Evolutionary conservation across 1,284 basidiomycete genomes (phyloP), one percentile per base, ranked within the genome.

Genomic region (Pholiota adiposa): DNA sequence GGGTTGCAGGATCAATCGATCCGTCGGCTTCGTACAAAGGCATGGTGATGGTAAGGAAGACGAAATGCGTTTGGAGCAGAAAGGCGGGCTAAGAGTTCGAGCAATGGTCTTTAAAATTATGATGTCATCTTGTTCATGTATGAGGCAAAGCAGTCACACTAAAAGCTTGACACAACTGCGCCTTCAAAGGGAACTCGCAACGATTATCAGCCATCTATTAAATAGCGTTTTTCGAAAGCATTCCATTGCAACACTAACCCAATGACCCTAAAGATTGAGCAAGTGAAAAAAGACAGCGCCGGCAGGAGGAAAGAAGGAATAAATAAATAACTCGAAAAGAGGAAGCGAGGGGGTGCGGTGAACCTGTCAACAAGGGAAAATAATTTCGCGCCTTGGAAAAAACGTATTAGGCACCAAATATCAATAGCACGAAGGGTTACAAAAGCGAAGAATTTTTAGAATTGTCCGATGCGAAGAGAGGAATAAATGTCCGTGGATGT

Each of bases 341-440:
- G 18, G 27, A 21, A 56, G 57, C 49, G 54, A 34, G 56, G 33
- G 41, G 58, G 57, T 19, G 14, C 25, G 41, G 59, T 68, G 67
- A 70, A 69, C 65, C 66, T 67, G 64, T 63, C 64, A 65, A 64
- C 31, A 58, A 65, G 56, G 62, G 64, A 63, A 46, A 67, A 67
- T 54, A 63, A 69, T 69, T 70, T 69, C 67, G 66, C 65, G 56
- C 60, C 67, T 57, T 61, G 55, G 63, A 69, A 72, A 54, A 69
- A 70, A 72, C 71, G 67, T 72, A 76, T 75, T 76, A 76, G 71
- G 72, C 72, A 75, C 71, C 70, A 66, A 69, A 67, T 69, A 69
- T 67, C 54, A 61, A 67, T 65, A 72, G 29, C 29, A 60, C 49
- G 53, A 57, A 59, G 54, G 62, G 62, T 59, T 55, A 38, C 6